Evolutionary conservation across 2,329 filamentous ascomycete species (phyloP).

Genomic region (Aspergillus glaucus): DNA sequence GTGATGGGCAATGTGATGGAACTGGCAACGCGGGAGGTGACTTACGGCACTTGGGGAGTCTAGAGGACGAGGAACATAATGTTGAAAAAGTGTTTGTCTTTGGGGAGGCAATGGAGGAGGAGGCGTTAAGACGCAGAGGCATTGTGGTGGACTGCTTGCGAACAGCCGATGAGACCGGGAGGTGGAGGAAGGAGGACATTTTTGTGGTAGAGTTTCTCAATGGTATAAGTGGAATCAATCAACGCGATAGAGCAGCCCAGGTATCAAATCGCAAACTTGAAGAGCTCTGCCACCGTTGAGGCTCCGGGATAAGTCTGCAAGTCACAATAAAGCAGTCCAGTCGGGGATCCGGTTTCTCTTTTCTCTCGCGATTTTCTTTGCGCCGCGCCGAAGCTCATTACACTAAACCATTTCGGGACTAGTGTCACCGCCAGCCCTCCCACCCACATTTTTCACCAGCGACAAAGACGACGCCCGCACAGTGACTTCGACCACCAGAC

Average conservation of each 20-base stretch:
- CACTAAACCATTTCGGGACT: constrained; percentile 22
- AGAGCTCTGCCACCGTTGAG: too few species aligned
- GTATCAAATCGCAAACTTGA: too few species aligned
- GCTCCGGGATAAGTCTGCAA: not conserved
- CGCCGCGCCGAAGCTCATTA: constrained; percentile 16
- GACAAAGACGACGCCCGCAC: constrained; percentile 16
- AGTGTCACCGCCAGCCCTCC: constrained; percentile 26
- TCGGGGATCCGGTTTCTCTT: not conserved
- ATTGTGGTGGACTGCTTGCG: constrained; percentile 28
- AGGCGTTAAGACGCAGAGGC: constrained; percentile 21
- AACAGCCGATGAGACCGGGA: constrained; percentile 26
- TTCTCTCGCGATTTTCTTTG: constrained; percentile 15
- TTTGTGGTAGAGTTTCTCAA: not conserved
- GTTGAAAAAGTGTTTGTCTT: constrained; percentile 25
- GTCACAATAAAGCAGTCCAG: constrained; percentile 1
- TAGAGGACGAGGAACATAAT: constrained; percentile 20
- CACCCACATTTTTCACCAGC: constrained; percentile 27
- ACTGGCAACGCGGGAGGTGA: constrained; percentile 7
- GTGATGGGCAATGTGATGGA: not conserved
- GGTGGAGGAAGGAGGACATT: constrained; percentile 27
- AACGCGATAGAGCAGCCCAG: too few species aligned
- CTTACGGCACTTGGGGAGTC: constrained; percentile 25
- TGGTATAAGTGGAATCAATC: too few species aligned
- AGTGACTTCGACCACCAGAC: not conserved
- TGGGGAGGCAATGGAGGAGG: constrained; percentile 22